Base-by-base conservation (phyloP, 225 moss, liverwort and hornwort genomes). In the Physcomitrium patens region DNA sequence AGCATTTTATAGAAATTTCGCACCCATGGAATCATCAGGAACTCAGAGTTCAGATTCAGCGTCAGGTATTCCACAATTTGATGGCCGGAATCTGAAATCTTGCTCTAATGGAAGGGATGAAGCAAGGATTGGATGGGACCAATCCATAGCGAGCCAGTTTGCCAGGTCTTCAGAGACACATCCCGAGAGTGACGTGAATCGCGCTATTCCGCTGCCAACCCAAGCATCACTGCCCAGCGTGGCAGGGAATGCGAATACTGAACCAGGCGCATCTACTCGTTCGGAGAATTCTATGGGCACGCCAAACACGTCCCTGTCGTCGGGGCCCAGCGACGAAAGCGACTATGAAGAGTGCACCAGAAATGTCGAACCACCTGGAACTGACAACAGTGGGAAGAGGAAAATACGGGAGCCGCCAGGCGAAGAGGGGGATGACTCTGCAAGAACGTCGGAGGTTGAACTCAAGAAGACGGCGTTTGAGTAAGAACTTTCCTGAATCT, bases 351-450 rank as follows among this genome's bases (percentile, higher is more conserved):
- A 80, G 20, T 67, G 48, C 15, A 63, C 41, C 26, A 72, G 68
- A 64, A 15, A 37, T 37, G 31, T 58, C 16, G 75, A 74, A 0
- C 73, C 59, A 20, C 60, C 28, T 0, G 43, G 69, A 0, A 28
- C 46, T 62, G 78, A 68, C 20, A 57, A 79, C 62, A 46, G 65
- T 47, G 74, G 80, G 71, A 86, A 86, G 68, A 57, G 86, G 49
- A 84, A 84, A 43, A 60, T 66, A n/a, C 12, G 19, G 18, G 77
- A 84, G 65, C 74, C 24, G 0, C 77, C 61, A 4, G 74, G 60
- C 19, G 84, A 77, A 58, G 77, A 61, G 1, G 70, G 65, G 53
- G 23, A 72, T 18, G 68, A 77, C 47, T 70, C 71, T 10, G 47
- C 65, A 5, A 60, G 31, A 80, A 43, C 72, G 4, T 77, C 68